Conservation (phyloP, 805 yeast species). For the Wickerhamia fluorescens region DNA sequence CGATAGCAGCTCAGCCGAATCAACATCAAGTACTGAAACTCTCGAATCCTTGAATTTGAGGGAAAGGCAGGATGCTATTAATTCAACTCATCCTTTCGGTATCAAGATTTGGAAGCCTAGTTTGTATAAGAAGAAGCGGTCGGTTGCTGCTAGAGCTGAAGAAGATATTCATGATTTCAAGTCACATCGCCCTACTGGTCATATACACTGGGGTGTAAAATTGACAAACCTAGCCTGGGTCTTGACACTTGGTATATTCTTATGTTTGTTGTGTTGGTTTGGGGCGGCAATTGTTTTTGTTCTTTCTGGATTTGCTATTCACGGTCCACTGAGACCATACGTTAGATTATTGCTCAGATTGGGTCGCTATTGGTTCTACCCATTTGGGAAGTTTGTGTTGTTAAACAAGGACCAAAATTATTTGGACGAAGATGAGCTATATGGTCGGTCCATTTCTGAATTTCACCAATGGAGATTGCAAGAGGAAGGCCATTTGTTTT, state of each 20-base stretch:
- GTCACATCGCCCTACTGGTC: constrained; percentile 36
- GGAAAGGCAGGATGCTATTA: constrained; percentile 94
- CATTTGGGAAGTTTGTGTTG: constrained; percentile 87
- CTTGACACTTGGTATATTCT: constrained; percentile 58
- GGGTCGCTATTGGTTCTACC: constrained; percentile 68
- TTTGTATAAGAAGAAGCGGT: constrained; percentile 82
- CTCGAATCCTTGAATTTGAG: constrained; percentile 80
- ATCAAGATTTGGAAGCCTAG: constrained; percentile 99
- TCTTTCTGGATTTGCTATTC: constrained; percentile 32
- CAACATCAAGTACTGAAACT: constrained; percentile 38
- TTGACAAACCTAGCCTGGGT: constrained; percentile 72
- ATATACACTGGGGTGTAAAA: constrained; percentile 54
- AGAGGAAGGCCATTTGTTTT: constrained; percentile 72
- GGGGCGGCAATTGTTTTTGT: constrained; percentile 43
- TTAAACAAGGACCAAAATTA: constrained; percentile 74
- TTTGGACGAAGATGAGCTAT: constrained; percentile 78
- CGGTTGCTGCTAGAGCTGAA: constrained; percentile 87
- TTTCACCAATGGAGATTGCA: constrained; percentile 82
- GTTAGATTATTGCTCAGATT: constrained; percentile 52
- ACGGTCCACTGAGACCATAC: constrained; percentile 53
- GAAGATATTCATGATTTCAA: constrained; percentile 84
- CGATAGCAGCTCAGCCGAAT: constrained; percentile 20
- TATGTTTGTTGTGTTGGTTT: constrained; percentile 46
- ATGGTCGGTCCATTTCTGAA: constrained; percentile 79
- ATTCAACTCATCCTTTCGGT: constrained; percentile 96